These are phyloP conservation scores for Naganishia randhawae DNA, from an alignment of 768 basidiomycete genomes.

Conservation along the genomic window DNA sequence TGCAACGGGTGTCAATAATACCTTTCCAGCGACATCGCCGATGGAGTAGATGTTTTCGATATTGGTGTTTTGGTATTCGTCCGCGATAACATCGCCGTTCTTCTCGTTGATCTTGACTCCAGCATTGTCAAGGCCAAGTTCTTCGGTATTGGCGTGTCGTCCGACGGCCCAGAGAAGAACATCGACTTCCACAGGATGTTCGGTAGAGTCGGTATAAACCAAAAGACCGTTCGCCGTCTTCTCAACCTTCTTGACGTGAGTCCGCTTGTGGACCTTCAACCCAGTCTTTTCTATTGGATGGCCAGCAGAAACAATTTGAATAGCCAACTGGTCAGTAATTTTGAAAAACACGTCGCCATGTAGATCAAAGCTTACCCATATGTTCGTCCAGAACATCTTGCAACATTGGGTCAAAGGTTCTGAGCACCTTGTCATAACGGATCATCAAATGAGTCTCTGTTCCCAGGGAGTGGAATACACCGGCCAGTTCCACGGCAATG, in stretches of 20 bases:
- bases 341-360: background rate
- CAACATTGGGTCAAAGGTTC: constrained; percentile 84
- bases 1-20: constrained; percentile 89
- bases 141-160: constrained; percentile 71
- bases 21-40: constrained; percentile 91
- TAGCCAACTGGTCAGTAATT: background rate
- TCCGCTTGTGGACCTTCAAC: constrained; percentile 76
- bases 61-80: constrained; percentile 82
- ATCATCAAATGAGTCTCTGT: constrained; percentile 89
- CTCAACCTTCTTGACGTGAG: constrained; percentile 70
- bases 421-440: constrained; percentile 79
- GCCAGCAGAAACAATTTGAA: background rate
- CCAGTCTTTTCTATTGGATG: constrained; percentile 67
- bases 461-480: constrained; percentile 84
- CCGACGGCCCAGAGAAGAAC: constrained; percentile 91
- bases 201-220: constrained; percentile 65
- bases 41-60: constrained; percentile 72
- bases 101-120: constrained; percentile 66
- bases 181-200: constrained; percentile 78
- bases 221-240: constrained; percentile 64
- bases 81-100: constrained; percentile 80
- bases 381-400: constrained; percentile 79
- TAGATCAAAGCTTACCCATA: constrained; percentile 58
- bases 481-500: constrained; percentile 94
- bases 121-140: constrained; percentile 70